These are phyloP conservation scores for Pisolithus albus DNA, from an alignment of 768 basidiomycete genomes.

Conservation along the genomic window DNA sequence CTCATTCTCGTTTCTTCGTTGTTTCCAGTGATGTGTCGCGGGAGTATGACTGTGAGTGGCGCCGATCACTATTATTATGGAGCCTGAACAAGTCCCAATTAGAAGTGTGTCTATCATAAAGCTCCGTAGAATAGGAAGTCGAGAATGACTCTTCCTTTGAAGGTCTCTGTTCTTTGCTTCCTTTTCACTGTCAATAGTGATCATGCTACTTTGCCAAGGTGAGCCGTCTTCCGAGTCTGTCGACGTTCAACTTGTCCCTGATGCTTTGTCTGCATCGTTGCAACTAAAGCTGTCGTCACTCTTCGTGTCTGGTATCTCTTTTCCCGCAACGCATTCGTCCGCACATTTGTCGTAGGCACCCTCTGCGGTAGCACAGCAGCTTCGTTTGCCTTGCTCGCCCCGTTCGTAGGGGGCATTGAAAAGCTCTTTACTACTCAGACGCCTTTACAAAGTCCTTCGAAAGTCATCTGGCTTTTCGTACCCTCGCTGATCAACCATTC, in stretches of 20 bases:
- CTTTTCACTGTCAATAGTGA: not conserved
- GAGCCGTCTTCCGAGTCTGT: not conserved
- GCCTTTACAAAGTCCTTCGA: not conserved
- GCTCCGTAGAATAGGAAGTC: no score
- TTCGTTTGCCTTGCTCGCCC: not conserved
- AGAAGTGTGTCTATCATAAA: conserved; percentile 1
- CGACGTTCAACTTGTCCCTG: no score
- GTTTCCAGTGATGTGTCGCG: not conserved
- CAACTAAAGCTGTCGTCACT: conserved; percentile 7
- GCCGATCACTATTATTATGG: not conserved
- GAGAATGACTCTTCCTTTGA: no score
- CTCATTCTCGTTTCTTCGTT: not conserved
- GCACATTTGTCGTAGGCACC: not conserved
- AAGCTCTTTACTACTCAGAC: not conserved
- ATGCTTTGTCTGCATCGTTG: no score
- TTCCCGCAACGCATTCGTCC: not conserved
- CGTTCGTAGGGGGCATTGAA: not conserved
- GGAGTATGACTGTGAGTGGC: not conserved
- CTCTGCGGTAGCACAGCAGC: not conserved
- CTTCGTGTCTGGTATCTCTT: conserved; percentile 19
- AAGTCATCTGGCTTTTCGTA: conserved; percentile 5
- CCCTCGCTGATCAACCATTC: conserved; percentile 12
- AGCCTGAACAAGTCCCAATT: not conserved
- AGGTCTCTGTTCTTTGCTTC: not conserved
- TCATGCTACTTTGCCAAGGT: conserved; percentile 14